Conservation (phyloP, 495 filamentous ascomycete species). For the Tuber melanosporum region DNA sequence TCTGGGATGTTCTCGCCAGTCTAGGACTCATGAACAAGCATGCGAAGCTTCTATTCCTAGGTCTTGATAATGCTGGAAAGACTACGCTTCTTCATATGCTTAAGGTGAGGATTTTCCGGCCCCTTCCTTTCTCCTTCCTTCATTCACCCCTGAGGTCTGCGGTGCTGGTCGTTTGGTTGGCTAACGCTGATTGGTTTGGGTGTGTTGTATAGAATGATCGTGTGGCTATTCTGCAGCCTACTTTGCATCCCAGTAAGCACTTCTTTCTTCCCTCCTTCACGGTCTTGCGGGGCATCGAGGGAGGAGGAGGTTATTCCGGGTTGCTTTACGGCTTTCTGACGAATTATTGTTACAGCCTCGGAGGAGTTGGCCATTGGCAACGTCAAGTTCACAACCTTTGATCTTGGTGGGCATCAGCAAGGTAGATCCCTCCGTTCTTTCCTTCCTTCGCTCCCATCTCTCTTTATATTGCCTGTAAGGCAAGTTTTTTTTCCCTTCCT, state of each 20-base stretch:
- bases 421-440: constrained; percentile 50
- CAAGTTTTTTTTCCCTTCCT: constrained; percentile 10
- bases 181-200: constrained; percentile 16
- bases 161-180: constrained; percentile 4
- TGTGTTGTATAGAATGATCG: constrained; percentile 67
- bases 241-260: constrained; percentile 74
- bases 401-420: constrained; percentile 95
- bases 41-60: constrained; percentile 86
- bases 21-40: constrained; percentile 95
- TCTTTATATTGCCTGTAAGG: not conserved
- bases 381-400: constrained; percentile 94
- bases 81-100: constrained; percentile 88
- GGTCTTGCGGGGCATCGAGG: not conserved
- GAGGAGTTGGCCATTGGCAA: constrained; percentile 96
- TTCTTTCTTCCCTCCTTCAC: constrained; percentile 18
- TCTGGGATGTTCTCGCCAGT: constrained; percentile 85
- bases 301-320: not conserved
- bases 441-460: not conserved
- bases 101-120: constrained; percentile 57
- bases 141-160: not conserved
- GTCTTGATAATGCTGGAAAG: constrained; percentile 96
- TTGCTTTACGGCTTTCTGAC: constrained; percentile 23
- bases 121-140: not conserved
- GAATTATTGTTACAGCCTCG: constrained; percentile 56
- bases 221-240: constrained; percentile 87